Percentiles rank a stretch among this genome's conserved stretches.
Conservation (phyloP, 2,329 filamentous ascomycete species). For the Penicillium concentricum region DNA sequence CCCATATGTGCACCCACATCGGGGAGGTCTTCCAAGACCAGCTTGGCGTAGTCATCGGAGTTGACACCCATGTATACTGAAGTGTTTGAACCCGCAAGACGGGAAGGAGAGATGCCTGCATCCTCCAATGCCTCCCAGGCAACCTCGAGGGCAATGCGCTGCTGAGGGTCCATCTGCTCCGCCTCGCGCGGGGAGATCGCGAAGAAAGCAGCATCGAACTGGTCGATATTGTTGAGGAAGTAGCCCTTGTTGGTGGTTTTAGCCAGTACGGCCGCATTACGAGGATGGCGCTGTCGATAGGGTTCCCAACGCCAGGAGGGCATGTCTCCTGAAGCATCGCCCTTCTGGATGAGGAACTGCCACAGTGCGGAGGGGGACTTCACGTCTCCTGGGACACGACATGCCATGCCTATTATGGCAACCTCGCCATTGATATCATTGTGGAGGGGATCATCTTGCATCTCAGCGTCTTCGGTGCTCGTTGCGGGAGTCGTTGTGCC, state of each 20-base stretch:
- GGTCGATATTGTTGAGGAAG: background rate
- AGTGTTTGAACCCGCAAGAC: background rate
- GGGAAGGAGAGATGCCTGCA: background rate
- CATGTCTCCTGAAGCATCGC: background rate
- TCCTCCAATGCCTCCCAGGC: background rate
- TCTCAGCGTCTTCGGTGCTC: background rate
- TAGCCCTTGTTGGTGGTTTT: background rate
- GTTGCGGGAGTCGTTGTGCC: background rate
- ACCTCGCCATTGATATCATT: background rate
- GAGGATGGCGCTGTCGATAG: background rate
- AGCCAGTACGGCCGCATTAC: background rate
- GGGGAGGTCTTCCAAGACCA: constrained; percentile 39
- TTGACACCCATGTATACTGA: background rate
- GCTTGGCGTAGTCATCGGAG: constrained; percentile 38
- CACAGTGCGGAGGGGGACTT: background rate
- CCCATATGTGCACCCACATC: constrained; percentile 38
- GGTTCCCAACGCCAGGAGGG: background rate
- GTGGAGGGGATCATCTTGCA: background rate
- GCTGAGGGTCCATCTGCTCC: background rate
- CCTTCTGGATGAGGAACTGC: background rate
- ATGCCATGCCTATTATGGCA: background rate
- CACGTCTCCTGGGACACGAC: background rate
- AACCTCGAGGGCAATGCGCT: background rate
- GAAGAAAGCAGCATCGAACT: background rate
- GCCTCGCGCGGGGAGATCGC: background rate